Evolutionary conservation across 306 rosid species (phyloP), one percentile per base, ranked within the genome.

Genomic region (Senna tora): DNA sequence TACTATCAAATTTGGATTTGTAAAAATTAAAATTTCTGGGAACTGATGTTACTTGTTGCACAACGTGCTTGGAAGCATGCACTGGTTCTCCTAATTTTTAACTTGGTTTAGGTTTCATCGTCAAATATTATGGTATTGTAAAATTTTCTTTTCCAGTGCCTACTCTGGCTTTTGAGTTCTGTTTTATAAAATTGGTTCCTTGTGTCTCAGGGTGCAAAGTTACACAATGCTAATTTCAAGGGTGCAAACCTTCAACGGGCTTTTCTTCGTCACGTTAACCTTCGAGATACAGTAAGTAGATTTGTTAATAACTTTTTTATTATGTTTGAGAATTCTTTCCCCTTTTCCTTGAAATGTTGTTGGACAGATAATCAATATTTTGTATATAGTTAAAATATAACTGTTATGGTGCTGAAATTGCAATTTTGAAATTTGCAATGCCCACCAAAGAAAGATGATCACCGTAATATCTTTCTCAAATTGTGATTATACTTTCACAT

Each of bases 161-260:
- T 66, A 17, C 34, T 13, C 54, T 49, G 17, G 63, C 20, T 17
- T 63, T 71, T 33, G 20, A 54, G 41, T 30, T 72, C 21, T 47
- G 53, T 55, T 69, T 42, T 47, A 57, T 79, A 21, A 61, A 43
- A 67, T 39, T 38, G 57, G 47, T 75, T 80, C 60, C 52, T 13
- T 53, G 20, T 47, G 64, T 74, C 72, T 73, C 79, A 93, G 98
- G 97, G 97, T 41, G 98, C 96, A 55, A 93, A 89, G 71, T 82
- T 93, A 87, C 79, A 65, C 43, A 84, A 91, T 17, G 90, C 96
- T 69, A 90, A 93, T 78, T 75, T 93, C 82, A 90, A 42, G 87
- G 81, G 79, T 77, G 98, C 98, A 42, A 93, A 93, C 72, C 96
- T 93, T 71, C 98, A 90, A 71, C 86, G 98, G 68, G 98, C 98